Base-by-base conservation (phyloP, 805 yeast genomes). In the Myxozyma nipponensis region DNA sequence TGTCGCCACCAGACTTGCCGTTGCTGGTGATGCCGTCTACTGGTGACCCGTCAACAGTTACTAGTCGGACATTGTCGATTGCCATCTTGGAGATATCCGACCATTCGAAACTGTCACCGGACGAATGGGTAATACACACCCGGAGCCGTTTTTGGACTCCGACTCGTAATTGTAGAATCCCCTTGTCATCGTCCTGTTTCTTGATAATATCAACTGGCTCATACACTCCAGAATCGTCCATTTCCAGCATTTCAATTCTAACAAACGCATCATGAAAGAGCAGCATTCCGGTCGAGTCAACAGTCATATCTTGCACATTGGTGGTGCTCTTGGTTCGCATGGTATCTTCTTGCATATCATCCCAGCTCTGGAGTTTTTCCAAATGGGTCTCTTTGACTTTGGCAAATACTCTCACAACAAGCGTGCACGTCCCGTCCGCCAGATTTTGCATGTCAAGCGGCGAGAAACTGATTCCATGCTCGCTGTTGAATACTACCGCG, bases 311-410 rank as follows among this genome's bases (percentile, higher is more conserved):
- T 5, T 4, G 30, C 7, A 15, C 23, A 1, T 39, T 26, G 3
- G 25, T 19, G 5, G 23, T 39, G 19, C n/a, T n/a, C 13, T 7
- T 7, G 7, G 7, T 28, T 13, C 7, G 13, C 32, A 13, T 7
- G 32, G 13, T 28, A 1, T 38, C 28, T 34, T 53, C 60, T 34
- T 48, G 62, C 62, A 58, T 56, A 39, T 52, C 55, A 30, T 58
- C 62, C 62, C 62, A 58, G 46, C 62, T 58, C 40, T 42, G 47
- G 26, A 58, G 42, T 15, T 58, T 52, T 39, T 58, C 62, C 28
- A 58, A 25, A 35, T 58, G 62, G 7, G 40, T 56, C 10, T 15
- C 30, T 6, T 58, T 25, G 4, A 58, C 39, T 18, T 42, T 49
- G 5, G 56, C 62, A 42, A 55, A 57, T 3, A 58, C 37, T 24